These are phyloP conservation scores for Podaxis mareebaensis DNA, from an alignment of 768 basidiomycete genomes.

Conservation along the genomic window DNA sequence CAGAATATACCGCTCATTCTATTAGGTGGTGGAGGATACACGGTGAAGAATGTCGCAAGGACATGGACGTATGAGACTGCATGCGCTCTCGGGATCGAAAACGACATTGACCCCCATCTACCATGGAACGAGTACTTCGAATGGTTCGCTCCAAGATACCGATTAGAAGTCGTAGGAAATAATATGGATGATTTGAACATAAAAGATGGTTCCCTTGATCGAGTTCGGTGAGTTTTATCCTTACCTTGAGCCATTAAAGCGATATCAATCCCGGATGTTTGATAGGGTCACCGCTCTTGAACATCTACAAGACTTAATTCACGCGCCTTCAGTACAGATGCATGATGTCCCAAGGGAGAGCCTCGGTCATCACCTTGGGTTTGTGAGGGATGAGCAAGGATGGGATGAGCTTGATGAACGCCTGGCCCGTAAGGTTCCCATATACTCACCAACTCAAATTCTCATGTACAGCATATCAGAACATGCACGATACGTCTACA, in stretches of 20 bases:
- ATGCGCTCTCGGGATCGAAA: conserved; percentile 85
- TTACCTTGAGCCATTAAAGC: neutral
- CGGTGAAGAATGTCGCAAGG: conserved; percentile 92
- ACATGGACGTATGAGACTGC: conserved; percentile 98
- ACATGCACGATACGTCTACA: conserved; percentile 66
- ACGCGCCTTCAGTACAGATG: conserved; percentile 83
- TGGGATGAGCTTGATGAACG: conserved; percentile 65
- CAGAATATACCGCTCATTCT: conserved; percentile 87
- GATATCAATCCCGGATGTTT: neutral
- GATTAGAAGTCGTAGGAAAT: conserved; percentile 86
- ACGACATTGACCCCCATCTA: conserved; percentile 73
- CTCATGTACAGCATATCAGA: conserved; percentile 37
- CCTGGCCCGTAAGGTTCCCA: conserved; percentile 63
- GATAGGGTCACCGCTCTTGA: conserved; percentile 38
- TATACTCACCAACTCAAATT: neutral
- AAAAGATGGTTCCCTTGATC: conserved; percentile 76
- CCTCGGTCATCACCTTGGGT: conserved; percentile 61
- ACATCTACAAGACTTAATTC: conserved; percentile 46
- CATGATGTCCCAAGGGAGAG: conserved; percentile 80
- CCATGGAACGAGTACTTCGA: conserved; percentile 93
- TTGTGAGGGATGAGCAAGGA: conserved; percentile 50
- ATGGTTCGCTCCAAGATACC: conserved; percentile 95
- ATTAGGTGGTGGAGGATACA: conserved; percentile 96
- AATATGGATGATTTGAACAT: conserved; percentile 96
- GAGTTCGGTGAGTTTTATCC: conserved; percentile 59